phyloP scores from a whole-genome alignment of 192 early-diverging fungal species.

The Gonapodya prolifera region DNA sequence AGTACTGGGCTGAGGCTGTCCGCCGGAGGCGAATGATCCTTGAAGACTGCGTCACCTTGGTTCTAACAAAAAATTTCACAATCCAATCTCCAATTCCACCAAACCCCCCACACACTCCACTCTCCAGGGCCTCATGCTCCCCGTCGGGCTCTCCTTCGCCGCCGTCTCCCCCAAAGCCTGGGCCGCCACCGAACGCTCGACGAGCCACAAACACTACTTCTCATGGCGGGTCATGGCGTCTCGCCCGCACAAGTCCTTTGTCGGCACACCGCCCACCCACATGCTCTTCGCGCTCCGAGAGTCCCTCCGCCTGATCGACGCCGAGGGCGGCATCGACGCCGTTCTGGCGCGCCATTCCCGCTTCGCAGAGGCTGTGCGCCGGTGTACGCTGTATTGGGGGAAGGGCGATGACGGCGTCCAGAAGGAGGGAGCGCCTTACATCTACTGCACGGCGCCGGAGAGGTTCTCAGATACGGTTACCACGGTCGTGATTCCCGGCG shows the following conservation, averaged over 20 bases:
- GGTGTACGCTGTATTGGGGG: neutral
- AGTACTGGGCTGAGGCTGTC: no score
- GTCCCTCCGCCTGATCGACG: neutral
- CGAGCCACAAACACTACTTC: neutral
- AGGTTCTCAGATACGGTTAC: neutral
- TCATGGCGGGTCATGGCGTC: neutral
- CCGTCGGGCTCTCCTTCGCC: neutral
- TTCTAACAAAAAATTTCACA: no score
- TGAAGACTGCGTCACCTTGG: no score
- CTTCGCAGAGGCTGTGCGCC: neutral
- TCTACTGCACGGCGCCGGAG: neutral
- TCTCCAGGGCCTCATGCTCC: neutral
- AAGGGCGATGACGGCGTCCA: neutral
- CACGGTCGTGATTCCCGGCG: neutral
- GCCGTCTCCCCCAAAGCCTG: neutral
- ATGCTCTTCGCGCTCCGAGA: neutral
- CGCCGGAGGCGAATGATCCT: no score
- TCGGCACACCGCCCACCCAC: neutral
- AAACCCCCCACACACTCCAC: neutral
- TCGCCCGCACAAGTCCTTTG: constrained; percentile 5
- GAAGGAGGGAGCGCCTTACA: neutral
- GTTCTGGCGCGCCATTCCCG: neutral
- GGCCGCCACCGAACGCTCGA: neutral
- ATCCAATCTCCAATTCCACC: neutral
- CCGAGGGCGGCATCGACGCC: neutral